Evolutionary conservation across 2,329 filamentous ascomycete species (phyloP).

Genomic region (Clathrospora elynae): DNA sequence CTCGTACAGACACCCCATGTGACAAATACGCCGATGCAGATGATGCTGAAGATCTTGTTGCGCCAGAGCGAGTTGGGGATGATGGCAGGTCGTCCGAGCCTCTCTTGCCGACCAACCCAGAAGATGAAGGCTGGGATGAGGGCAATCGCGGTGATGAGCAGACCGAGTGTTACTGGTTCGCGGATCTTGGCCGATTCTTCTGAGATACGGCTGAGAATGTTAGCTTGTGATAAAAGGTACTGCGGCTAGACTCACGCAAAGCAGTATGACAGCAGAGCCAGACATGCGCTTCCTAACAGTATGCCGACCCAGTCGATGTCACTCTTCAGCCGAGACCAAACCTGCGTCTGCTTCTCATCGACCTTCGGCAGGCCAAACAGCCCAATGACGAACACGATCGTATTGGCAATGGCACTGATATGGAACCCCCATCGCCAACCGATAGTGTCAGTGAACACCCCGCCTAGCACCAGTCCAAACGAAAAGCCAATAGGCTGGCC

Average conservation of each 20-base stretch:
- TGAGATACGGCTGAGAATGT: constrained; percentile 49
- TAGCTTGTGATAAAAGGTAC: neutral
- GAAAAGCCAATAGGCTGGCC: constrained; percentile 59
- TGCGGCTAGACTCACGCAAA: constrained; percentile 52
- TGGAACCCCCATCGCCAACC: constrained; percentile 61
- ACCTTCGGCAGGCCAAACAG: constrained; percentile 47
- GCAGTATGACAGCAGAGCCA: constrained; percentile 60
- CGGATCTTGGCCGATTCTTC: constrained; percentile 51
- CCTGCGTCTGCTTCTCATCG: constrained; percentile 29
- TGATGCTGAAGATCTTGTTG: constrained; percentile 60
- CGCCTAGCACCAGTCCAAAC: constrained; percentile 58
- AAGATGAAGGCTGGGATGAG: constrained; percentile 57
- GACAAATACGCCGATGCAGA: constrained; percentile 56
- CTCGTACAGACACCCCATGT: constrained; percentile 41
- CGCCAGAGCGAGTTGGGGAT: constrained; percentile 68
- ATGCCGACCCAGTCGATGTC: constrained; percentile 63
- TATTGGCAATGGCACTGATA: constrained; percentile 53
- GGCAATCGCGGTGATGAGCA: constrained; percentile 53
- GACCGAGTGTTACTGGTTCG: constrained; percentile 52
- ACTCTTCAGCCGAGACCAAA: constrained; percentile 39
- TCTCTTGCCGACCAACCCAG: constrained; percentile 60
- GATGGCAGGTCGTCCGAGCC: constrained; percentile 56
- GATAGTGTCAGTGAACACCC: constrained; percentile 55
- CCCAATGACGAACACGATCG: constrained; percentile 47
- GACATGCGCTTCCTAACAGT: constrained; percentile 52